phyloP scores from a whole-genome alignment of 192 early-diverging fungal genomes.

The Entomortierella beljakovae region DNA sequence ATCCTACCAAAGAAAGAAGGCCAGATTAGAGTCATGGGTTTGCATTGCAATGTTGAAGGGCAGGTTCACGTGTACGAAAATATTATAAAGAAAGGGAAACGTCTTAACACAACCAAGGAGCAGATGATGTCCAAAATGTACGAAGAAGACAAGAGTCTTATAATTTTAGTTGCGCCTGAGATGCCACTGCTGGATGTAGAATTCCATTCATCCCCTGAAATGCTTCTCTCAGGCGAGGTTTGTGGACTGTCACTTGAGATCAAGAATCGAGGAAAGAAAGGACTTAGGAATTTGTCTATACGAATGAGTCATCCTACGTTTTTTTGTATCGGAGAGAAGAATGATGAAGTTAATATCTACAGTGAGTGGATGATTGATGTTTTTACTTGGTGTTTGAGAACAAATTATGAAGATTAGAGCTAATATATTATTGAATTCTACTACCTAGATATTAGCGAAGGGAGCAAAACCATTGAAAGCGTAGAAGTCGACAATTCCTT shows the following conservation, averaged over 20 bases:
- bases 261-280: conserved; percentile 84
- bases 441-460: conserved; percentile 29
- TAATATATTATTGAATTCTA: background rate
- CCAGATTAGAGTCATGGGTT: conserved; percentile 74
- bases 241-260: conserved; percentile 77
- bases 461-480: conserved; percentile 14
- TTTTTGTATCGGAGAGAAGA: conserved; percentile 74
- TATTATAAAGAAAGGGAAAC: conserved; percentile 75
- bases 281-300: conserved; percentile 76
- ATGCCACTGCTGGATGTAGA: conserved; percentile 88
- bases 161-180: conserved; percentile 78
- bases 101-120: conserved; percentile 82
- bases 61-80: conserved; percentile 76
- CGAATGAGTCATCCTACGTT: conserved; percentile 91
- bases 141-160: conserved; percentile 77
- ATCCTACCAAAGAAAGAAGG: conserved; percentile 84
- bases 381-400: too few species aligned
- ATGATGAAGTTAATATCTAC: conserved; percentile 56
- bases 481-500: conserved; percentile 63
- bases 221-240: conserved; percentile 87
- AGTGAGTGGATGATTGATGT: too few species aligned
- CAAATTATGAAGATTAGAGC: background rate
- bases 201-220: conserved; percentile 82
- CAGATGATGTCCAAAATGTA: conserved; percentile 70
- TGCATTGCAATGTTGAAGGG: conserved; percentile 83